Base-by-base conservation (phyloP, 768 basidiomycete genomes). In the Podaxis sp. region DNA sequence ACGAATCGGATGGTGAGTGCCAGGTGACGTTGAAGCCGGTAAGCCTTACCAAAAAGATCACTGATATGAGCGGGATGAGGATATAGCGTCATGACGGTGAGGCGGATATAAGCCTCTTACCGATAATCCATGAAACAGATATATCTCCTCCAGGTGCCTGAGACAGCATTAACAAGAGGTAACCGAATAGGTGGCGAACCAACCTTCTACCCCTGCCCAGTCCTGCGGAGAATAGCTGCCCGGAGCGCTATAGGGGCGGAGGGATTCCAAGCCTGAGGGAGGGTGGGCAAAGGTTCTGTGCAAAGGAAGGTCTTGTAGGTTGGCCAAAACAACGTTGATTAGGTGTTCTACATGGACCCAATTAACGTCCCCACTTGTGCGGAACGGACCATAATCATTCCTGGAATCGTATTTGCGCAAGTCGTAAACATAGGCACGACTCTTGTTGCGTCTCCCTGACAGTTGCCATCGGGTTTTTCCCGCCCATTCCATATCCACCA, bases 41-140 rank as follows among this genome's bases (percentile, higher is more conserved):
- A 61, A 33, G 17, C 73, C 76, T 56, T 60, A 81, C 80, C 77
- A 60, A 78, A 80, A n/a, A 82, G 65, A 68, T 83, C 77, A 25
- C 79, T 79, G 61, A 3, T 29, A 15, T 38, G 13, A n/a, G 25
- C 7, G 22, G 29, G 17, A 27, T 17, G 7, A 22, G 22, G 22
- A 38, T 40, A 15, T 12, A 17, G 49, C 3, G 25, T 56, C 22
- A 40, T 13, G 40, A 15, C 15, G 22, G 5, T 40, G 37, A 12
- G 1, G 12, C 13, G 27, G 22, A 25, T 9, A 22, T 17, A 37
- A 2, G n/a, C 49, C 59, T 64, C 70, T 46, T 61, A 88, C 88
- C 86, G 80, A 71, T 90, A 90, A 75, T 91, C 90, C 87, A 91
- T 86, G 67, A 89, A 91, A 64, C 84, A 90, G 19, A 91, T 84